Evolutionary conservation across 139 green algal species (phyloP).

Genomic region (Nannochloris sp.): DNA sequence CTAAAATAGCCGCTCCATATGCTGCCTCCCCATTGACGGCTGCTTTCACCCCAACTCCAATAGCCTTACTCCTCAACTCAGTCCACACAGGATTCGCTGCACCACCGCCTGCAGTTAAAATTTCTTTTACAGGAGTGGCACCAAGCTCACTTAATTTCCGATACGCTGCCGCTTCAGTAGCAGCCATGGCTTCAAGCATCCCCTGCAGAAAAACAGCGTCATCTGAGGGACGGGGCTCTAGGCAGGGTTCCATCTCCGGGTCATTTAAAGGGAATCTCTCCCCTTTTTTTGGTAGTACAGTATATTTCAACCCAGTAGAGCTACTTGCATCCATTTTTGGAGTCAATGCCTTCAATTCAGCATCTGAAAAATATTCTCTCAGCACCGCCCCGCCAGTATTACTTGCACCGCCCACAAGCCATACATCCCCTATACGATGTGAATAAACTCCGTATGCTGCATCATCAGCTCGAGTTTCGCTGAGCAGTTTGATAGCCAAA

Average conservation of each 20-base stretch:
- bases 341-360: constrained; percentile 64
- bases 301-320: constrained; percentile 74
- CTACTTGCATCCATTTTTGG: constrained; percentile 29
- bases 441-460: constrained; percentile 86
- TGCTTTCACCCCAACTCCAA: constrained; percentile 64
- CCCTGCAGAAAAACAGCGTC: constrained; percentile 73
- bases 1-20: constrained; percentile 68
- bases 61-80: constrained; percentile 36
- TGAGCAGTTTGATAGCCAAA: constrained; percentile 91
- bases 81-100: constrained; percentile 72
- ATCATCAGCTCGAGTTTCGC: constrained; percentile 69
- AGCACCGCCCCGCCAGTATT: constrained; percentile 89
- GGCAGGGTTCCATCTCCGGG: constrained; percentile 41
- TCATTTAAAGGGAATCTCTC: constrained; percentile 90
- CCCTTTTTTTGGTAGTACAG: constrained; percentile 65
- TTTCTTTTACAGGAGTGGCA: constrained; percentile 40
- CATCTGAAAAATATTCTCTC: constrained; percentile 64
- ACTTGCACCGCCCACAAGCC: constrained; percentile 87
- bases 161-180: constrained; percentile 73
- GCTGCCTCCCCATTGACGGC: constrained; percentile 57
- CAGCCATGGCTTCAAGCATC: constrained; percentile 76
- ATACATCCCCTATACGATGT: constrained; percentile 75
- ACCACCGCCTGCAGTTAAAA: constrained; percentile 74
- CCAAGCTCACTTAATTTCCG: constrained; percentile 52
- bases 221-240: constrained; percentile 58